These are phyloP conservation scores for Aspergillus sclerotioniger DNA, from an alignment of 495 filamentous ascomycete genomes.

Conservation along the genomic window DNA sequence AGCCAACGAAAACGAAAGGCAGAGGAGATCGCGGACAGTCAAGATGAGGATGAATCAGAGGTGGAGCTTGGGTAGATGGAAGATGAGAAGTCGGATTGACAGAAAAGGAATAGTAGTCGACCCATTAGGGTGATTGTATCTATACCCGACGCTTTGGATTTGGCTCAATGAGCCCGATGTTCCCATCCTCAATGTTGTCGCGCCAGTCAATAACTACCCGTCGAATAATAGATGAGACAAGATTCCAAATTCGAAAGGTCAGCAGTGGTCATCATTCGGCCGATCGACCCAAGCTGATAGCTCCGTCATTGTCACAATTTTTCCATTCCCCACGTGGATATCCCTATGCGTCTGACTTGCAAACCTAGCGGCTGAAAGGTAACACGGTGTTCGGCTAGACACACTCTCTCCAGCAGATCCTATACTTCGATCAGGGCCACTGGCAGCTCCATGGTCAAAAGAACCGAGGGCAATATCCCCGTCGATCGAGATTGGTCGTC, in stretches of 20 bases:
- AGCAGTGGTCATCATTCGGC: background rate
- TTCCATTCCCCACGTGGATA: slow-evolving; percentile 12
- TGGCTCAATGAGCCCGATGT: too few relatives aligned
- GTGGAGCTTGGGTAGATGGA: slow-evolving; percentile 35
- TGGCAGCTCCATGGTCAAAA: slow-evolving; percentile 22
- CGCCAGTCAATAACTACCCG: background rate
- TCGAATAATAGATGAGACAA: background rate
- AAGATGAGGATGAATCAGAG: slow-evolving; percentile 48
- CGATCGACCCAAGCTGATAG: slow-evolving; percentile 19
- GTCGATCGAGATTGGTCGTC: slow-evolving; percentile 27
- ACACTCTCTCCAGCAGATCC: background rate
- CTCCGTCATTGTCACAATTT: slow-evolving; percentile 20
- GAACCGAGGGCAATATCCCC: slow-evolving; percentile 21
- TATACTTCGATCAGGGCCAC: background rate
- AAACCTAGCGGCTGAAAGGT: background rate
- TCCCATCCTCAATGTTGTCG: too few relatives aligned
- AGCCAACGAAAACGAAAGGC: slow-evolving; percentile 47
- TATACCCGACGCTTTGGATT: background rate
- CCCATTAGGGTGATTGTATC: background rate
- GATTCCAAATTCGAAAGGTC: slow-evolving; percentile 1
- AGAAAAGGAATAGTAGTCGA: background rate
- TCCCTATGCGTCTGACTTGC: background rate
- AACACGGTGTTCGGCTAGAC: background rate
- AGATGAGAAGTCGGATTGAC: slow-evolving; percentile 11
- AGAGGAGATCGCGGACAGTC: slow-evolving; percentile 49